Evolutionary conservation across 208 protist species (phyloP).

Genomic region (Novymonas esmeraldas): DNA sequence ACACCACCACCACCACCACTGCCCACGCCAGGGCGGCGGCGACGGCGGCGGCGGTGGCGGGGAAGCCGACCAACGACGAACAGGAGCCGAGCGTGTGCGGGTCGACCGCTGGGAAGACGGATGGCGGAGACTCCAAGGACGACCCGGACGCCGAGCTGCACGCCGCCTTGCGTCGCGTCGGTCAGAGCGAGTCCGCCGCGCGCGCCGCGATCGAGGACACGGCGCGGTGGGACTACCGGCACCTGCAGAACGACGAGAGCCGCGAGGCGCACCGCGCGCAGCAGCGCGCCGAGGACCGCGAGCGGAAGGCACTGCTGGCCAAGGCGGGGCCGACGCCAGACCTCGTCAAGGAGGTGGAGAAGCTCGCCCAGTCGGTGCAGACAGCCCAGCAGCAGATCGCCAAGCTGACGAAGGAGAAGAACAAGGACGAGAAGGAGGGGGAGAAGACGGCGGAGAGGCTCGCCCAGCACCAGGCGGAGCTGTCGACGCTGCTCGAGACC

Average conservation of each 20-base stretch:
- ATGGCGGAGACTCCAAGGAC: conserved; percentile 32
- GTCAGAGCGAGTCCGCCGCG: conserved; percentile 10
- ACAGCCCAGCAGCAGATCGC: conserved; percentile 51
- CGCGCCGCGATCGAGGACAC: conserved; percentile 11
- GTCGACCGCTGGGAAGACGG: conserved; percentile 17
- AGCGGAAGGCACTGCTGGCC: conserved; percentile 61
- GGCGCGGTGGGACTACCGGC: conserved; percentile 22
- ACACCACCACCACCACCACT: neutral
- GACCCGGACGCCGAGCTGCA: conserved; percentile 24
- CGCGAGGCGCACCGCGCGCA: conserved; percentile 50
- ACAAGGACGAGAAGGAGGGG: conserved; percentile 57
- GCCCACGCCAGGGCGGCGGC: conserved; percentile 15
- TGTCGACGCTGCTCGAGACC: conserved; percentile 28
- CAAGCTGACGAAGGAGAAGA: conserved; percentile 69
- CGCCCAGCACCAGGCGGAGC: conserved; percentile 47
- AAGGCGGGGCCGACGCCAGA: conserved; percentile 71
- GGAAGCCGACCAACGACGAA: conserved; percentile 24
- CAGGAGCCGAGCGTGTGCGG: conserved; percentile 20
- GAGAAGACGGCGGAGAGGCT: conserved; percentile 47
- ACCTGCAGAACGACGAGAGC: conserved; percentile 55
- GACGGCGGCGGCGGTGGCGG: conserved; percentile 5
- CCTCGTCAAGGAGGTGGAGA: conserved; percentile 63
- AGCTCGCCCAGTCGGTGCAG: conserved; percentile 53
- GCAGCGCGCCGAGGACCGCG: conserved; percentile 62
- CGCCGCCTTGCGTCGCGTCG: conserved; percentile 13